Percentiles rank a stretch among this genome's conserved stretches.
Conservation (phyloP, 495 filamentous ascomycete species). For the Hypoxylon intermedium region DNA sequence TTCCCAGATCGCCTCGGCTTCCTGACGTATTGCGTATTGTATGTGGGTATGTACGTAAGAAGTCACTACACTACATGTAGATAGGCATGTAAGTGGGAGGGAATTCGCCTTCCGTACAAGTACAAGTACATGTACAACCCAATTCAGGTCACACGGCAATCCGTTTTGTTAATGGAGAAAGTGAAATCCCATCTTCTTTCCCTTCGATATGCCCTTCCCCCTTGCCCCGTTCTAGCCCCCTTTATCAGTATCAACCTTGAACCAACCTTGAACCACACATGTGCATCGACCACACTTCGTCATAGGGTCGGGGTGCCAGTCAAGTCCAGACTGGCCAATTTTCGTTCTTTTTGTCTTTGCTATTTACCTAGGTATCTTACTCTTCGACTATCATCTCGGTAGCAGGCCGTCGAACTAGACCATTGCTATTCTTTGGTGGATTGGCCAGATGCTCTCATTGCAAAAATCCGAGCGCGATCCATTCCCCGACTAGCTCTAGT, state of each 20-base stretch:
- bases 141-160: conserved; percentile 37
- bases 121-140: no score
- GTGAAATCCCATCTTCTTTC: conserved; percentile 42
- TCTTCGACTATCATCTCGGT: no score
- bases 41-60: conserved; percentile 15
- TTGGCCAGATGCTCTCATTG: conserved; percentile 33
- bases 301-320: no score
- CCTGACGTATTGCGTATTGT: conserved; percentile 23
- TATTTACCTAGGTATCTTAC: no score
- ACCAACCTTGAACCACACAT: background rate
- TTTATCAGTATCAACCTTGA: conserved; percentile 17
- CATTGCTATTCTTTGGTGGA: conserved; percentile 7
- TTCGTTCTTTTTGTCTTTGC: no score
- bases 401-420: no score
- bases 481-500: conserved; percentile 24
- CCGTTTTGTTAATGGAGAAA: conserved; percentile 40
- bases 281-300: no score
- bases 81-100: no score
- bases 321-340: no score
- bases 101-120: conserved; percentile 16
- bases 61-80: no score
- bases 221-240: conserved; percentile 1
- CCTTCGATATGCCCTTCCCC: conserved; percentile 33
- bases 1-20: conserved; percentile 25
- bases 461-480: conserved; percentile 18